Evolutionary conservation across 805 yeast genomes (phyloP), one percentile per base, ranked within the genome.

Genomic region (Barnettozyma sucrosica): DNA sequence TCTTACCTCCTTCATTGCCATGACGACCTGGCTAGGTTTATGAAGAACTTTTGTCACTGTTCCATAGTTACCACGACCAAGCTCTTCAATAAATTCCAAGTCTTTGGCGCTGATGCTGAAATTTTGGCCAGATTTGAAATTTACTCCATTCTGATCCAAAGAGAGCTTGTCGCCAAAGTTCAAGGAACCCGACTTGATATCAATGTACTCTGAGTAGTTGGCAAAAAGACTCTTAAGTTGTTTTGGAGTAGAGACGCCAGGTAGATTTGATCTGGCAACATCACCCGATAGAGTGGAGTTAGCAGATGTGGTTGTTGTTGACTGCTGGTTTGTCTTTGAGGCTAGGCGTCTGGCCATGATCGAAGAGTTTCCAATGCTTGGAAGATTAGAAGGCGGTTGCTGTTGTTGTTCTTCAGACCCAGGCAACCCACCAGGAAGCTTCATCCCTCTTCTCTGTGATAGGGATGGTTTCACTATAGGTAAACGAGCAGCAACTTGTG

Each of bases 1-100:
- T 46, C 97, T 73, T 40, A 93, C 96, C 65, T 93, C 98, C 66
- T 93, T 93, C 95, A 93, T 89, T 2, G 98, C 98, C 97, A 93
- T 89, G 18, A 81, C 68, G 18, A 92, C 85, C 19, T 89, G 86
- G 0, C 96, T 89, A 11, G 98, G 98, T 60, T 83, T 88, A 66
- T 93, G 97, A 39, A 88, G 69, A 3, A 92, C 99, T 66, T 89
- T 90, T 20, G 90, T 80, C 7, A 93, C 99, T 1, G 95, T 87
- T 46, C 99, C 99, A 66, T 93, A 93, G 67, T 93, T 93, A 9
- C 99, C 99, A 41, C 92, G 79, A 2, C 99, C 99, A 41, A 93
- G 70, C 66, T 92, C 98, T 44, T 85, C 95, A 48, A 88, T 72
- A 53, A 85, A 80, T 57, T 85, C 85, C 48, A 86, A 66, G 59